Conservation (phyloP, 495 filamentous ascomycete species). For the Pseudoneurospora amorphoporcata region DNA sequence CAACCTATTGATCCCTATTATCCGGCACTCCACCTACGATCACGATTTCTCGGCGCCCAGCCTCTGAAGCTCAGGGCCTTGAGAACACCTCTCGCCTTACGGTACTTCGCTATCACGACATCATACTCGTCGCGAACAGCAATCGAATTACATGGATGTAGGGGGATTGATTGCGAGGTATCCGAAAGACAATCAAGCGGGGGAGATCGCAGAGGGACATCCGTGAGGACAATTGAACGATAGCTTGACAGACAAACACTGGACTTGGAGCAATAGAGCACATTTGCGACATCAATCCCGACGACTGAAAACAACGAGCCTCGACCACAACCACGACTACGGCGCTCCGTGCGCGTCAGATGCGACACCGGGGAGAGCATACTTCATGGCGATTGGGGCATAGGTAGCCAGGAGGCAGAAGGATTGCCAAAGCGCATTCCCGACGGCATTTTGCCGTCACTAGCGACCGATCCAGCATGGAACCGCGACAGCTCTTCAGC, state of each 20-base stretch:
- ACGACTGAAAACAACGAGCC: not conserved
- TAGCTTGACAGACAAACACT: not conserved
- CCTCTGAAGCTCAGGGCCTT: conserved; percentile 5
- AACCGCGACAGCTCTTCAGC: conserved; percentile 11
- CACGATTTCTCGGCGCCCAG: conserved; percentile 28
- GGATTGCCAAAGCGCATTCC: conserved; percentile 13
- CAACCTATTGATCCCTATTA: not conserved
- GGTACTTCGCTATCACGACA: not conserved
- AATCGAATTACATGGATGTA: not conserved
- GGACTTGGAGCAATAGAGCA: not conserved
- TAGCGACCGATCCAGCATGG: conserved; percentile 13
- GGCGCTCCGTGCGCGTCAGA: not conserved
- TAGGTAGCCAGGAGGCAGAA: conserved; percentile 18
- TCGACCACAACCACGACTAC: not conserved
- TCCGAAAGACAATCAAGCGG: not conserved
- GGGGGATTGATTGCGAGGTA: not conserved
- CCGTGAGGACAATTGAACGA: not conserved
- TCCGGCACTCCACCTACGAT: conserved; percentile 4
- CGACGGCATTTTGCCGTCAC: conserved; percentile 12
- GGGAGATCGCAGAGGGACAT: not conserved
- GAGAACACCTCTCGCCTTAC: not conserved
- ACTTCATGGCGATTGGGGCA: conserved; percentile 25
- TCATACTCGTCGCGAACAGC: not conserved
- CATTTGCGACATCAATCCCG: not conserved
- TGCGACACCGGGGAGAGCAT: conserved; percentile 1